Base-by-base conservation (phyloP, 805 yeast genomes). In the Monosporozyma aerobia region DNA sequence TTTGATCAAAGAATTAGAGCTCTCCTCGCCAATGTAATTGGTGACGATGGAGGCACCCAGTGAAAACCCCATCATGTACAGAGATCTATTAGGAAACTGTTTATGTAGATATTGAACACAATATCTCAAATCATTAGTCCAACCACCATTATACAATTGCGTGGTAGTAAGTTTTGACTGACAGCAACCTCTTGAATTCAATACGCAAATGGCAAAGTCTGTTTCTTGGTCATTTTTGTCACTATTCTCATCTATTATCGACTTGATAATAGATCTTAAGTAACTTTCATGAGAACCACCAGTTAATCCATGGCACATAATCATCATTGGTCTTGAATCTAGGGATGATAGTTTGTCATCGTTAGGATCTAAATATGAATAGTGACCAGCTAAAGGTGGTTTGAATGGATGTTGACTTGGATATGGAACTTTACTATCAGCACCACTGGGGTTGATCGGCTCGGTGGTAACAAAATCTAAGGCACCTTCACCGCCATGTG, bases 281-380 rank as follows among this genome's bases (percentile, higher is more conserved):
- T 87, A 81, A 6, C 85, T 75, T 63, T 87, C 95, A 56, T 83
- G 86, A n/a, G 90, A 82, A 0, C 95, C 94, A 5, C 96, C 96
- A 1, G 87, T 83, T 40, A 87, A 76, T 0, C 96, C 96, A 63
- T 88, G 95, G 44, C 85, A 67, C 3, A 79, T 69, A 32, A 87
- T 76, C 16, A 85, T 71, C 61, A 88, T 72, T 2, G 95, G 95
- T 48, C 67, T 74, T 2, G 72, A 58, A 48, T 68, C 72, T 19
- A 69, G 70, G 53, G 72, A 43, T 53, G 50, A 59, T 49, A 59
- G 59, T 6, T 54, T 53, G 0, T 56, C 65, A 63, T 85, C 92
- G 2, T 52, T 67, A 47, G 65, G 78, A 57, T 56, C 54, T 56
- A 59, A 54, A 50, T 58, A 67, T 2, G 61, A 48, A 51, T 64